These are phyloP conservation scores for Apiospora aurea DNA, from an alignment of 2,329 filamentous ascomycete species.

Conservation along the genomic window DNA sequence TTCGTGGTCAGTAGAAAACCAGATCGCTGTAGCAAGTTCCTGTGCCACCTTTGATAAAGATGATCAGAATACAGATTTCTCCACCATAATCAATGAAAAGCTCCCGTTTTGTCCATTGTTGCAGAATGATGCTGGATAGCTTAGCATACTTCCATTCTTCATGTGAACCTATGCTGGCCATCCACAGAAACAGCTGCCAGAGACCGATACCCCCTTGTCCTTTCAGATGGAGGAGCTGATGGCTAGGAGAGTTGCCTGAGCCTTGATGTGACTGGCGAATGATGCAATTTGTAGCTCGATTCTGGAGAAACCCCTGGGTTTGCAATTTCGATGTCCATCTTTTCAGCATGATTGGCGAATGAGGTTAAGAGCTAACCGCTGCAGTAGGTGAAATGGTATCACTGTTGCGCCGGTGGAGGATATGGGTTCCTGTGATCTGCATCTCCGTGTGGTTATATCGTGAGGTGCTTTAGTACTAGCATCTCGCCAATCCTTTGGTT, in stretches of 20 bases:
- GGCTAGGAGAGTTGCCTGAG: neutral
- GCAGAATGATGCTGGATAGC: neutral
- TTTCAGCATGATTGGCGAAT: neutral
- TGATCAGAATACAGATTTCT: neutral
- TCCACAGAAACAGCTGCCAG: neutral
- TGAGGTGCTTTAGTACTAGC: neutral
- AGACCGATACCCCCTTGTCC: neutral
- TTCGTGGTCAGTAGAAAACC: neutral
- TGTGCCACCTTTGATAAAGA: neutral
- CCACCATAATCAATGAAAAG: neutral
- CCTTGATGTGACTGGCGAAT: neutral
- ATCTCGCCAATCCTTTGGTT: neutral
- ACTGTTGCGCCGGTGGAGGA: neutral
- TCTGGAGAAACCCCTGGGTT: neutral
- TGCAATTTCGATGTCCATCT: neutral
- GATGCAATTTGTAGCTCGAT: neutral
- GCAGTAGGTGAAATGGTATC: neutral
- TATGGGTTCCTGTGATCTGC: neutral
- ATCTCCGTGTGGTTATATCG: neutral
- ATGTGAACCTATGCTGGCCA: neutral
- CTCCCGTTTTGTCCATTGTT: neutral
- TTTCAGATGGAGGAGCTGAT: neutral
- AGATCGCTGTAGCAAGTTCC: neutral
- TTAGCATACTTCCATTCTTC: neutral
- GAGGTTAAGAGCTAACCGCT: neutral